Conservation (phyloP, 164 flowering plant genomes). For the Dillenia suffruticosa region DNA sequence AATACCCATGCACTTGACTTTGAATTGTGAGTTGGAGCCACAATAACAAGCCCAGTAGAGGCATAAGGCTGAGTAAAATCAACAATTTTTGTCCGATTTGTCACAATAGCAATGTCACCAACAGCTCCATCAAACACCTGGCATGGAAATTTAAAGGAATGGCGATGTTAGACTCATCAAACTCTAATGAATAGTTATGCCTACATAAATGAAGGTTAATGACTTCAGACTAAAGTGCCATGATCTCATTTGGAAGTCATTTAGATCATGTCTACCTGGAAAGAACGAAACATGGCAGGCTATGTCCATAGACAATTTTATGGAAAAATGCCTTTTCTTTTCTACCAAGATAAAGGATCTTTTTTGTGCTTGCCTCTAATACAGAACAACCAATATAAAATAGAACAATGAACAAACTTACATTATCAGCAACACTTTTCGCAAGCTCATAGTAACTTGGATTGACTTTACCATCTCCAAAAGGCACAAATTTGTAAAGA, state of each 20-base stretch:
- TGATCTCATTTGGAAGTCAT: not conserved
- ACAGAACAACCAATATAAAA: not conserved
- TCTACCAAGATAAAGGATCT: not conserved
- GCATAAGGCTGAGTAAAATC: constrained; percentile 85
- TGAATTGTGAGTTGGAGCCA: constrained; percentile 37
- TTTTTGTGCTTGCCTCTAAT: not conserved
- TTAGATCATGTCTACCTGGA: no score
- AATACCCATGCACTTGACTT: constrained; percentile 76
- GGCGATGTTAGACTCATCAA: not conserved
- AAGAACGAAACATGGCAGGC: no score
- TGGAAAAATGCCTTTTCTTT: no score
- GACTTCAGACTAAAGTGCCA: not conserved
- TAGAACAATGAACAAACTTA: constrained; percentile 27
- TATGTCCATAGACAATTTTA: no score
- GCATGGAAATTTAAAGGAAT: constrained; percentile 5
- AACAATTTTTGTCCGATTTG: constrained; percentile 58
- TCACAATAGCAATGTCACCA: constrained; percentile 76
- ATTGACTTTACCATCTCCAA: constrained; percentile 64
- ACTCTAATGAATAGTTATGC: not conserved
- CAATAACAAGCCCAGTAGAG: constrained; percentile 67
- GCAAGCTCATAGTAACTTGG: constrained; percentile 59
- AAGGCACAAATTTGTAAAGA: constrained; percentile 40
- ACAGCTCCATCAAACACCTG: constrained; percentile 77
- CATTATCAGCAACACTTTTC: constrained; percentile 42
- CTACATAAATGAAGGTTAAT: not conserved